A percentile compares a stretch with the other conserved stretches of the same genome.
Evolutionary conservation across 306 rosid genomes (phyloP).

Genomic region (Malus domestica): DNA sequence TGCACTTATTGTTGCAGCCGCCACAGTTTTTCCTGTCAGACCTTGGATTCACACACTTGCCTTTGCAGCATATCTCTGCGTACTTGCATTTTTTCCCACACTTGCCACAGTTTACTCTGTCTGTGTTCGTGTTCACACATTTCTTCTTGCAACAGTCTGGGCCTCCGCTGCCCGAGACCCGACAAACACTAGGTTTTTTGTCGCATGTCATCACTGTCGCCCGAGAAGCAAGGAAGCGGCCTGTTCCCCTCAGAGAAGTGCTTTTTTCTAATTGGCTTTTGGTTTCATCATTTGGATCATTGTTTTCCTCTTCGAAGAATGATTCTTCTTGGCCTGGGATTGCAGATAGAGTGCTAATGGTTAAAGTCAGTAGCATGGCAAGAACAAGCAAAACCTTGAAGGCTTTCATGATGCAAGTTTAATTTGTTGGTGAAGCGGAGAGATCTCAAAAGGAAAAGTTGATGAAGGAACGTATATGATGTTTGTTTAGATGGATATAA

Average conservation of each 20-base stretch:
- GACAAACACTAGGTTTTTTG: background rate
- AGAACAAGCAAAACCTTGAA: conserved; percentile 14
- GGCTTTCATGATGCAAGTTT: conserved; percentile 24
- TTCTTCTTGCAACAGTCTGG: background rate
- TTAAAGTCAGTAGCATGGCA: conserved; percentile 22
- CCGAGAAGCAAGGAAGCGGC: conserved; percentile 14
- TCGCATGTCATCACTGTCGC: background rate
- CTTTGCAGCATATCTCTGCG: background rate
- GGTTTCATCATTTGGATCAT: background rate
- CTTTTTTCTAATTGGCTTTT: background rate
- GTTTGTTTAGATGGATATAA: background rate
- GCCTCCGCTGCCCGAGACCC: background rate
- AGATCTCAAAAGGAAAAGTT: background rate
- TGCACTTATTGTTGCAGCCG: background rate
- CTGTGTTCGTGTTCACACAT: background rate
- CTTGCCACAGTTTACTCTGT: conserved; percentile 1
- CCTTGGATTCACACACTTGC: background rate
- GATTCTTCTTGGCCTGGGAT: background rate
- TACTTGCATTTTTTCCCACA: conserved; percentile 8
- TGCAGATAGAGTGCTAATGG: conserved; percentile 23
- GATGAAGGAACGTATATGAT: background rate
- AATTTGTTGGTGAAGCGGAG: background rate
- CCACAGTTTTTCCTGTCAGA: conserved; percentile 9
- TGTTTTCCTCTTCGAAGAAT: background rate
- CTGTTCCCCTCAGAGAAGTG: conserved; percentile 15